Evolutionary conservation across 2,329 filamentous ascomycete species (phyloP), one percentile per base, ranked within the genome.

Genomic region (Nectriaceae sp.): DNA sequence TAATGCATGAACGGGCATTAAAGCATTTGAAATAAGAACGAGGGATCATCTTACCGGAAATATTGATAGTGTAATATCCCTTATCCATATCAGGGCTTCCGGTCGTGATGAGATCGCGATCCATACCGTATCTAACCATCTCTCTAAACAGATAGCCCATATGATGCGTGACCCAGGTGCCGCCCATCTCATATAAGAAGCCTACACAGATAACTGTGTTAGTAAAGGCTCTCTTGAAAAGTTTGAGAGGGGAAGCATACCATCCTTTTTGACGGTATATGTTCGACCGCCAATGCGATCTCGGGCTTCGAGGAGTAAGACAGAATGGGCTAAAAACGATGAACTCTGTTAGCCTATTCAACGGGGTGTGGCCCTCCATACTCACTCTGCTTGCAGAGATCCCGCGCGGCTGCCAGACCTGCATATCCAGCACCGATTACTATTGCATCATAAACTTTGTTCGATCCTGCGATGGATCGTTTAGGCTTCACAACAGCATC

Each of bases 81-180:
- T 50, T 52, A 26, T 46, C 39, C 50, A 51, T 46, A 2, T 45
- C 41, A 3, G 50, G 44, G 18, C 46, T 54, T 22, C 51, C 50
- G 4, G 50, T 52, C 11, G 51, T 53, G 39, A 51, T 53, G 16
- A 53, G 4, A 11, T 50, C 47, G 5, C 44, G 21, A 18, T 64
- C 57, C 63, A 76, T 70, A 4, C 65, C 56, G 49, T 76, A 76
- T 21, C 71, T 57, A 2, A 65, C 61, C n/a, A 75, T 67, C 48
- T 77, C 74, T 3, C 68, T 55, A 60, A 67, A 72, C n/a, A 72
- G 60, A 47, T 71, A 67, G 5, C 70, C 60, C 55, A 69, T 67
- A 31, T 56, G 55, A 62, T 69, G 70, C 11, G 67, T 67, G 2
- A 75, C 62, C 70, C 70, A 75, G 1, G 71, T 73, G 0, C 72